Base-by-base conservation (phyloP, 495 filamentous ascomycete genomes). In the Penicillium odoratum region DNA sequence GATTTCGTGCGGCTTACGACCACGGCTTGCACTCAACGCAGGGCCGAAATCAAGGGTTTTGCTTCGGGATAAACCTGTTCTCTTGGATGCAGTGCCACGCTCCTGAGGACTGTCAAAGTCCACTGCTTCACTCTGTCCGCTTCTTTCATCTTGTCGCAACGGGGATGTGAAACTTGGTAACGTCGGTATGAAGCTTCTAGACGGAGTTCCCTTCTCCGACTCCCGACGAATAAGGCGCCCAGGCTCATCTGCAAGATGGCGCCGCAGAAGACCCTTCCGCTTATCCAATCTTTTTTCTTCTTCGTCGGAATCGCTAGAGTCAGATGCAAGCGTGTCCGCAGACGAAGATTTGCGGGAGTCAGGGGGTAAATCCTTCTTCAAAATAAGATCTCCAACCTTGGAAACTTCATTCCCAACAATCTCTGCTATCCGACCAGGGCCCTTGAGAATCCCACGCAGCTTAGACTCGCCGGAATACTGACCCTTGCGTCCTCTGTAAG, bases 391-490 rank as follows among this genome's bases (percentile, higher is more conserved):
- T 26, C 83, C 81, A 52, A 86, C 79, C 65, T 78, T 81, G 0
- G 79, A 77, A 1, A 86, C 82, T 58, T 85, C 82, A 57, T 78
- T 82, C 8, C 77, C 81, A n/a, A 82, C 78, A 16, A 76, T 70
- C 44, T 78, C 79, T 15, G 79, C 80, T 58, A 84, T 79, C 51
- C 79, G 74, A 11, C 79, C 75, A 7, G 69, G 71, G 5, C 78
- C 77, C 67, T 85, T 85, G 57, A 85, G 74, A 15, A 85, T 76
- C 7, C 81, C 81, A 40, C 75, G 74, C 11, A 84, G 54, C 51
- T 72, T 75, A 1, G 75, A 78, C 48, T 78, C 74, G 9, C 68
- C 62, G 18, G 54, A 61, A 48, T 62, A 25, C 5, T 62, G 58
- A 0, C 63, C 67, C 48, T 73, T 78, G 7, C 66, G 67, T 25